Evolutionary conservation across 140 eudicot species (phyloP), one percentile per base, ranked within the genome.

Genomic region (Erigeron philadelphicus): DNA sequence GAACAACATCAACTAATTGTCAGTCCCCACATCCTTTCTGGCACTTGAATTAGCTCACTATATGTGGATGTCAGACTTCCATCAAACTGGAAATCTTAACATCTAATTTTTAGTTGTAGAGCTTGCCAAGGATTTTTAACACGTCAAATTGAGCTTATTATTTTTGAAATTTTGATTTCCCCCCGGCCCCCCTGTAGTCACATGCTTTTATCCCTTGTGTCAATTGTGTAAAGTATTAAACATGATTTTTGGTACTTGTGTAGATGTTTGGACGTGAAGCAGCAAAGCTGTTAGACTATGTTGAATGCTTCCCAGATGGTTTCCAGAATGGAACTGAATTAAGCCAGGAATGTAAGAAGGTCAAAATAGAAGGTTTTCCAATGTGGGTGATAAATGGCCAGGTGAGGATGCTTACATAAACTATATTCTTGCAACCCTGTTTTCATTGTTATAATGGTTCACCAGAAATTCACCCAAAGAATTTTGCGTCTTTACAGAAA

Each of bases 231-330:
- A 63, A 23, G 60, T 2, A 3, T 6, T 76, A 4, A 68, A 59
- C 15, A 1, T 41, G 55, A 35, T 56, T 45, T 76, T 6, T 62
- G 57, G 55, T 47, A 63, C 54, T 46, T 43, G 21, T 68, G 45
- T 72, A 93, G 99, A 80, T 93, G 80, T 93, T 93, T 81, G 99
- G 99, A 72, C 81, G 80, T 75, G 99, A 87, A 81, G 99, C 99
- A 52, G 83, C 87, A 73, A 78, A 87, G 79, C 48, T 81, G 71
- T 64, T 93, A 76, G 84, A 93, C 61, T 93, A 93, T 74, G 92
- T 78, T 16, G 97, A 93, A 80, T 93, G 99, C 87, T 93, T 82
- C 67, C 97, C 99, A 31, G 86, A 83, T 81, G 99, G 99, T 41
- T 85, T 77, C 46, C 78, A 55, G 65, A 78, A 69, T 49, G 96